Conservation (phyloP, 2,329 filamentous ascomycete species). For the Monosporascus ibericus region DNA sequence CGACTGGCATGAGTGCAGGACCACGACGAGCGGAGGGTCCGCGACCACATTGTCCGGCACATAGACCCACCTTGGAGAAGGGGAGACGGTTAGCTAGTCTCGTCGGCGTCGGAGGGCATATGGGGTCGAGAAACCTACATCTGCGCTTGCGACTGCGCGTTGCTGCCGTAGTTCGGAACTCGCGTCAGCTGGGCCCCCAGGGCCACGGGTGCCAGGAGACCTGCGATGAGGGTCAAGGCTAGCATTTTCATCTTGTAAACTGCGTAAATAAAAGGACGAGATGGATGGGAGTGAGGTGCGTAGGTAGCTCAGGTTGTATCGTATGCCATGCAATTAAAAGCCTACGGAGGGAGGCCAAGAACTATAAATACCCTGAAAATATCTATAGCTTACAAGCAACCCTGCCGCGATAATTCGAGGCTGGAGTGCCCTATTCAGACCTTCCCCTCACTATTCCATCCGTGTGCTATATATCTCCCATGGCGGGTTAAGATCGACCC, state of each 20-base stretch:
- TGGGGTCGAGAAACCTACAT: conserved; percentile 19
- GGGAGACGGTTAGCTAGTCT: conserved; percentile 1
- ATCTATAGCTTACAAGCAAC: too few species aligned
- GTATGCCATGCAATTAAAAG: too few species aligned
- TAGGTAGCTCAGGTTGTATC: too few species aligned
- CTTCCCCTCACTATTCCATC: too few species aligned
- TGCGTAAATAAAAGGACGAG: neutral
- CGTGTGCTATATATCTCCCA: too few species aligned
- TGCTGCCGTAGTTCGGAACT: conserved; percentile 29
- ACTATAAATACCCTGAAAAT: too few species aligned
- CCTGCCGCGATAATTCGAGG: too few species aligned
- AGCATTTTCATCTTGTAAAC: conserved; percentile 11
- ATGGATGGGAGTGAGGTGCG: too few species aligned
- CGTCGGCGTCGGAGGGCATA: neutral
- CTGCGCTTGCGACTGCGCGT: conserved; percentile 28
- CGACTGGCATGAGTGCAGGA: conserved; percentile 33
- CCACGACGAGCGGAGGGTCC: conserved; percentile 29
- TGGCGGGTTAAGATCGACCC: too few species aligned
- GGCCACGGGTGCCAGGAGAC: conserved; percentile 16
- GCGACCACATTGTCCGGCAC: conserved; percentile 29
- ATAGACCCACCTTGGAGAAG: conserved; percentile 25
- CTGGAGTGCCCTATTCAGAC: too few species aligned
- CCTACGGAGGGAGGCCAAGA: too few species aligned
- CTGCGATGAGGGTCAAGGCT: conserved; percentile 13
- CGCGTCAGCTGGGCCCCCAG: conserved; percentile 26